Evolutionary conservation across 192 early-diverging fungal species (phyloP), one percentile per base, ranked within the genome.

Genomic region (Podila verticillata): DNA sequence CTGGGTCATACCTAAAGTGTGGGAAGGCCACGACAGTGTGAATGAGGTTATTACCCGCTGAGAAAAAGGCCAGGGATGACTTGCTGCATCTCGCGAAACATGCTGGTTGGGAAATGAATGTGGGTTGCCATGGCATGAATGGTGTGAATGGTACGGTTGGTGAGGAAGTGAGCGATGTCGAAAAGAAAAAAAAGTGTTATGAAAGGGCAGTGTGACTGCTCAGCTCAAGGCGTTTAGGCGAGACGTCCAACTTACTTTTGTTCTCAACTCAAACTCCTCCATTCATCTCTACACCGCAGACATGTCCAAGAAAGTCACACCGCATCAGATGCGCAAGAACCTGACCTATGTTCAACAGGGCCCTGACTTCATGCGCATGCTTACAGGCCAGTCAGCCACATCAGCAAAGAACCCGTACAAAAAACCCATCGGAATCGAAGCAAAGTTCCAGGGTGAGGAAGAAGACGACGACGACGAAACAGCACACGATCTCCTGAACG

Each of bases 231-330:
- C 20, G 17, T 7, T 7, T 12, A 32, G 5, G 20, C 19, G 29
- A 61, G 30, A 19, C 8, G 7, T 61, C 7, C 56, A 65, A 24
- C 48, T 48, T 10, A 47, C 44, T 7, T 28, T 49, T 51, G 28
- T 28, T 51, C 29, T 65, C 17, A 17, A n/a, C 13, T 34, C 29
- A 15, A 26, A n/a, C 32, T 32, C 61, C 32, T 34, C 32, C 32
- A 19, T 22, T 34, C 61, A 62, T 47, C 35, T 47, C 61, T 19
- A 15, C 10, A 26, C n/a, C 24, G 24, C 31, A 0, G 24, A 20
- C n/a, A 82, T 82, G 81, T 67, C 81, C 5, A 82, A 82, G 31
- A 74, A 82, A 49, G 31, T 70, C 22, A 72, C 81, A 13, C 81
- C 81, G 1, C 70, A 82, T 28, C 81, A 82, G 39, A 67, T 82